phyloP scores from a whole-genome alignment of 805 yeast species.

The Blastobotrys americana region DNA sequence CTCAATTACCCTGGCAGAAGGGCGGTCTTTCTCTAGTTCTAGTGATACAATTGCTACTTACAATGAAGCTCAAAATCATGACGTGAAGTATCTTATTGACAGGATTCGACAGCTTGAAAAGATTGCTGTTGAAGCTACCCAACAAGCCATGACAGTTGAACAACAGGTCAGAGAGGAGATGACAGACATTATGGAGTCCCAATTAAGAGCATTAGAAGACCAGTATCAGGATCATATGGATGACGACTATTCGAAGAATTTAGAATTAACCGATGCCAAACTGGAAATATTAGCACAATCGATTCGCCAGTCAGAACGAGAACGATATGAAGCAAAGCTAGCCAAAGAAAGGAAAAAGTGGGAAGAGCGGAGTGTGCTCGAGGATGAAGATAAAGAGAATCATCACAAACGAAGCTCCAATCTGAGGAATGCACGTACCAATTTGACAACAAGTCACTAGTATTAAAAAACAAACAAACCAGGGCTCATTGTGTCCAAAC shows the following conservation, averaged over 20 bases:
- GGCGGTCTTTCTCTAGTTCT: conserved; percentile 3
- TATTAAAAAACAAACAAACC: too few relatives aligned
- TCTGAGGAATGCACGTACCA: too few relatives aligned
- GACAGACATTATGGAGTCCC: conserved; percentile 26
- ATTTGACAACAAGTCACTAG: too few relatives aligned
- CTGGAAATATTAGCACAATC: conserved; percentile 14
- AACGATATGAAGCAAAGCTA: conserved; percentile 4
- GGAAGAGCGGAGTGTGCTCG: background rate
- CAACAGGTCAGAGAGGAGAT: conserved; percentile 23
- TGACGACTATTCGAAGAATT: conserved; percentile 12
- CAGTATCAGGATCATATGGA: conserved; percentile 21
- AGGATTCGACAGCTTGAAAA: conserved; percentile 11
- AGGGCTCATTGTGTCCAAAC: too few relatives aligned
- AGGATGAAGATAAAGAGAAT: too few relatives aligned
- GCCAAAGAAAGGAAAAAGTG: conserved; percentile 6
- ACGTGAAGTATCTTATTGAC: conserved; percentile 7
- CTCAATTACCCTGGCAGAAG: conserved; percentile 3
- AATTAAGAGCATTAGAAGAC: conserved; percentile 23
- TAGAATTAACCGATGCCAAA: conserved; percentile 20
- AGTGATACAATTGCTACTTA: background rate
- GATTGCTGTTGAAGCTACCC: conserved; percentile 6
- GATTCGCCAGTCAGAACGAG: background rate
- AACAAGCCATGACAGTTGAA: conserved; percentile 17
- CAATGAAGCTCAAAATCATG: background rate
- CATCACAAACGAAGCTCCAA: too few relatives aligned